phyloP scores from a whole-genome alignment of 176 grass and related monocot genomes.

The Cenchrus purpureus region DNA sequence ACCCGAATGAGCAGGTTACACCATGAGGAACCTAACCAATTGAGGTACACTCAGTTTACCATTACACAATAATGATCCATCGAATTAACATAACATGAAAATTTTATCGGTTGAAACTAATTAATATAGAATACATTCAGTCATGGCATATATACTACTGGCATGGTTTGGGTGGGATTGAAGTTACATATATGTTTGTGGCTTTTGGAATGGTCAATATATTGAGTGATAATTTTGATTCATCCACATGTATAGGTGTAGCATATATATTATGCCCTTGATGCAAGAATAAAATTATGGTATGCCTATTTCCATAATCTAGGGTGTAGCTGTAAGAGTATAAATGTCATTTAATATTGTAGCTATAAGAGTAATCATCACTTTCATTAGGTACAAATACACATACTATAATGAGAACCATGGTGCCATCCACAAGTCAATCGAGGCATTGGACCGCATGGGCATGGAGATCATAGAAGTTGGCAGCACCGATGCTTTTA shows the following conservation, averaged over 20 bases:
- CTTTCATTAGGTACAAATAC: slow-evolving; percentile 76
- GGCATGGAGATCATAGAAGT: slow-evolving; percentile 98
- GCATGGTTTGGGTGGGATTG: not conserved
- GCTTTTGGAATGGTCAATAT: not conserved
- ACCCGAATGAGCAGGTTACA: no score
- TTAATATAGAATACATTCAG: no score
- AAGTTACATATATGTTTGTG: not conserved
- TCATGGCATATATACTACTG: not conserved
- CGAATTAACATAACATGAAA: not conserved
- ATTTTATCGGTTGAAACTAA: no score
- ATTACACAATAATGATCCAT: not conserved
- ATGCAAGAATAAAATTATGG: not conserved
- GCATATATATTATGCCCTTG: not conserved
- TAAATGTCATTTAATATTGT: not conserved
- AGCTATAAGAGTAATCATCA: not conserved
- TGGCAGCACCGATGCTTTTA: slow-evolving; percentile 71
- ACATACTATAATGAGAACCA: slow-evolving; percentile 84
- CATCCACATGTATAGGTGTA: not conserved
- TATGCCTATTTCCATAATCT: not conserved
- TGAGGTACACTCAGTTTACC: no score
- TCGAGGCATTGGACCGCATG: slow-evolving; percentile 84
- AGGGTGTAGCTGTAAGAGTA: not conserved
- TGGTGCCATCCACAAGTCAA: slow-evolving; percentile 85
- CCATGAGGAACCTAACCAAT: no score
- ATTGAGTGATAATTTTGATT: not conserved